Conservation (phyloP, 2,329 filamentous ascomycete genomes). For the Rhynchosporium secalis region DNA sequence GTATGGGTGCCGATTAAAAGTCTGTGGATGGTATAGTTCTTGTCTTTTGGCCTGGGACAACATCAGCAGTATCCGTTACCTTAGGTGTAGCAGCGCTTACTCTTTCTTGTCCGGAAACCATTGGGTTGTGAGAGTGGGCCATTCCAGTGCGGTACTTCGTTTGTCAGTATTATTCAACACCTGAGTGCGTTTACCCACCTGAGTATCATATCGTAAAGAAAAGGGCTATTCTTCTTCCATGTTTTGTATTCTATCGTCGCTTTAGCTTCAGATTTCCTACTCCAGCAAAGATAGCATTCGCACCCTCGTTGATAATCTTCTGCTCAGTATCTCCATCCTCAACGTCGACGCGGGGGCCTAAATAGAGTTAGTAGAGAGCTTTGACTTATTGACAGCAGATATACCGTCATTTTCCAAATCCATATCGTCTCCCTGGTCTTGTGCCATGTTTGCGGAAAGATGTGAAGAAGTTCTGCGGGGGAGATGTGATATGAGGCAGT, state of each 20-base stretch:
- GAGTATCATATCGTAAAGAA: conserved; percentile 97
- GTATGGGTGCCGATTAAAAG: conserved; percentile 94
- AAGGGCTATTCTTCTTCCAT: conserved; percentile 99
- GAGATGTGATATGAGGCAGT: not conserved
- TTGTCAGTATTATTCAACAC: conserved; percentile 23
- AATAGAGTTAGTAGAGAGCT: conserved; percentile 38
- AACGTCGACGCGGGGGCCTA: conserved; percentile 54
- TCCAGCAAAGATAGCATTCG: not conserved
- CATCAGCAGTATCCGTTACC: conserved; percentile 2
- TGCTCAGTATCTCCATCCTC: conserved; percentile 74
- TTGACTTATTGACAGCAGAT: not conserved
- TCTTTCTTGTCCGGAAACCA: conserved; percentile 96
- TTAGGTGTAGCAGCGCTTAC: conserved; percentile 42
- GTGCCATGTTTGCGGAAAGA: conserved; percentile 45
- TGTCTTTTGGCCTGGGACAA: conserved; percentile 65
- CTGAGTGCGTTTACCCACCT: conserved; percentile 52
- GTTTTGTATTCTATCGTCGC: conserved; percentile 83
- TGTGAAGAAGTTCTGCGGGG: not conserved
- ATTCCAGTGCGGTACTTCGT: conserved; percentile 81
- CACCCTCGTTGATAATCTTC: conserved; percentile 92
- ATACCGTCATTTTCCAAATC: conserved; percentile 46
- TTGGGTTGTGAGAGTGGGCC: conserved; percentile 95
- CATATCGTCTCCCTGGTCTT: conserved; percentile 47
- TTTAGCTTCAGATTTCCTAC: not conserved
- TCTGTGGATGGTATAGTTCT: conserved; percentile 84